Evolutionary conservation across 208 protist genomes (phyloP), one percentile per base, ranked within the genome.

Genomic region (Porcisia deanei): DNA sequence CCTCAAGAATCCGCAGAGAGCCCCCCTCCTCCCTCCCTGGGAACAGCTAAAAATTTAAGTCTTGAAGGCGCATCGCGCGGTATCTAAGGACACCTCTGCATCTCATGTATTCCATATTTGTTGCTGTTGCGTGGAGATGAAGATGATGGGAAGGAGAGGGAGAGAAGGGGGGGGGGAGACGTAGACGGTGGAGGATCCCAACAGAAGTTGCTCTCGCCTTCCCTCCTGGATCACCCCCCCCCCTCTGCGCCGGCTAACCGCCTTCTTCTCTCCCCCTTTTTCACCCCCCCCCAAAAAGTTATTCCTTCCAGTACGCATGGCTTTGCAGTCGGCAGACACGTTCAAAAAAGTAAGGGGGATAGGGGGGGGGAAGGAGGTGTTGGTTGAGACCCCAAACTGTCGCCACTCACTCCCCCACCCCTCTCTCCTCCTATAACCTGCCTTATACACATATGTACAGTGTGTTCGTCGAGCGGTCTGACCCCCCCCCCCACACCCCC

Each of bases 1-100:
- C 47, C 47, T 75, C 73, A 16, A 97, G 85, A 63, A 89, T 72
- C 6, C 53, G 53, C 20, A 53, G 49, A 53, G 49, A 53, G 49
- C 49, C 5, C 16, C 49, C 12, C 49, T 53, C 49, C 16, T 6
- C 9, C 49, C 1, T 53, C 49, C 9, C 49, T 53, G 49, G 30
- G 47, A 12, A 52, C 10, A 52, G 47, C 5, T 14, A 52, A 1
- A 52, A 14, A 52, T 52, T 49, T 0, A 52, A 14, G 10, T 14
- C 47, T 52, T 14, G 10, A 52, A 12, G 10, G 47, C 47, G 47
- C 47, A 52, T 12, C 47, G 47, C 47, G 47, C 10, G 5, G 47
- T 52, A 52, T 14, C 0, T 52, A 52, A 52, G 47, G 10, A 52
- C 47, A 52, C 47, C 10, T 52, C 30, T 30, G 30, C 47, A 52